Evolutionary conservation across 2,329 filamentous ascomycete genomes (phyloP), one percentile per base, ranked within the genome.

Genomic region (Fusarium sp.): DNA sequence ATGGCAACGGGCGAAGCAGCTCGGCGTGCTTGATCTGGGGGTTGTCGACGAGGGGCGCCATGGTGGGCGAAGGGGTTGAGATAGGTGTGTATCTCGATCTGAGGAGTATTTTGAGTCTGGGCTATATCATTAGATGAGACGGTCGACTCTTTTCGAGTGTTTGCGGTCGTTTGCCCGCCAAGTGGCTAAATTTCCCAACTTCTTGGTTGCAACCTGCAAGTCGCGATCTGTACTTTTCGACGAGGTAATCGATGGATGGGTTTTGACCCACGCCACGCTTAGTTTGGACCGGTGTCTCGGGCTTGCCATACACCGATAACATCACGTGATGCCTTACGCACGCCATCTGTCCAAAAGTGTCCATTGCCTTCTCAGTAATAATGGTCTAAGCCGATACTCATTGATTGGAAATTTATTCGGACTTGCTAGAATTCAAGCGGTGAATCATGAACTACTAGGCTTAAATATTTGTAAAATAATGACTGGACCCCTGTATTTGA

Each of bases 1-100:
- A 83, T 37, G 94, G 90, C 71, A 97, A 89, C 70, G 95, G 94
- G 78, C 94, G 94, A 82, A 98, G 91, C 75, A 99, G 89, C 80
- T 94, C 92, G 73, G 96, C 93, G 80, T 91, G 88, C 85, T 92
- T 89, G 82, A 99, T 97, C 87, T 97, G 93, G 75, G 91, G 84
- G 83, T 94, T 95, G 84, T 97, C 93, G 82, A 98, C 94, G 82
- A 99, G 92, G 81, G 91, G 90, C 84, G 91, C 87, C 91, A 92
- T 92, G 48, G 52, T 75, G 71, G 71, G 70, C 69, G 63, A 60
- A 52, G 53, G 67, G 50, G 45, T 55, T 44, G 56, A 71, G 60
- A 73, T 46, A 58, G 38, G 37, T 30, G 37, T 30, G 46, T 53
- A 61, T 71, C 66, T 69, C 66, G 46, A 53, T 57, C 54, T 59